phyloP scores from a whole-genome alignment of 1,284 basidiomycete species.

The Meira nashicola region DNA sequence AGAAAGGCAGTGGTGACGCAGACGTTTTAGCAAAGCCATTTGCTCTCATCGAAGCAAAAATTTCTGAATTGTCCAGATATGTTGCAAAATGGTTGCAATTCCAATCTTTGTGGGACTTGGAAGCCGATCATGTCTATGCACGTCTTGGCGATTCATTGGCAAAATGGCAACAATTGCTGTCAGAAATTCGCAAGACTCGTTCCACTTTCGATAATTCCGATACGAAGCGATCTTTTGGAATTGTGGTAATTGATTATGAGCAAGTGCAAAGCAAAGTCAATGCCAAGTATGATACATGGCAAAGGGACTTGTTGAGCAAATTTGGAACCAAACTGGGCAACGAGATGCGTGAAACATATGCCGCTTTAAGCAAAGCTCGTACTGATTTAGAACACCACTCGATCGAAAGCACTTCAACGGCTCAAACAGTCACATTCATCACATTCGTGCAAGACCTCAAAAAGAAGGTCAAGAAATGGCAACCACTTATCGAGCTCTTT shows the following conservation, averaged over 20 bases:
- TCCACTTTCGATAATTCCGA: constrained; percentile 95
- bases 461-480: constrained; percentile 92
- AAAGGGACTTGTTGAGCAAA: constrained; percentile 82
- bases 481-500: constrained; percentile 91
- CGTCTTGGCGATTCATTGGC: constrained; percentile 86
- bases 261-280: constrained; percentile 96
- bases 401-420: constrained; percentile 66
- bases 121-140: constrained; percentile 91
- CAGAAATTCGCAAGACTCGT: constrained; percentile 91
- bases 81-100: constrained; percentile 97
- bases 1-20: constrained; percentile 51
- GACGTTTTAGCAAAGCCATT: constrained; percentile 77
- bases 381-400: constrained; percentile 88
- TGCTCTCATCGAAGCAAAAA: constrained; percentile 77
- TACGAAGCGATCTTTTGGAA: constrained; percentile 79
- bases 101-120: constrained; percentile 97
- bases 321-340: constrained; percentile 88
- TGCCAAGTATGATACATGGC: constrained; percentile 97
- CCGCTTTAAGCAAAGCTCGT: constrained; percentile 81
- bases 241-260: constrained; percentile 93
- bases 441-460: constrained; percentile 99
- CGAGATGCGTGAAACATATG: constrained; percentile 94
- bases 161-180: constrained; percentile 86
- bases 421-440: constrained; percentile 95
- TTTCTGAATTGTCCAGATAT: constrained; percentile 79